A percentile compares a stretch with the other conserved stretches of the same genome.
phyloP scores from a whole-genome alignment of 2,329 filamentous ascomycete species.

The Capronia americana region DNA sequence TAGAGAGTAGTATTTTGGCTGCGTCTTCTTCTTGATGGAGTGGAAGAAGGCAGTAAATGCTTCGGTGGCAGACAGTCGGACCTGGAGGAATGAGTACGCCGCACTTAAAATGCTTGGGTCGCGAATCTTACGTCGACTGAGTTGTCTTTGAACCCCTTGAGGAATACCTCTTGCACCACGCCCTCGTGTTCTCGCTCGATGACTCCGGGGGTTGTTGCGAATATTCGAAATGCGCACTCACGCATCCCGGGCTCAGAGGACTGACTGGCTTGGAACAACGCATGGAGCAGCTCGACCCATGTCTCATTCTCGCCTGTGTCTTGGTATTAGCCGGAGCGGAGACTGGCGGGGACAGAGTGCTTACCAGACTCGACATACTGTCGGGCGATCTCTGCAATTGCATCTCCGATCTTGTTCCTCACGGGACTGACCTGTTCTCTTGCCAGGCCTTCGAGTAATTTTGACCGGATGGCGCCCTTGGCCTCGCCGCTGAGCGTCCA shows the following conservation, averaged over 20 bases:
- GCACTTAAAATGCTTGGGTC: slow-evolving; percentile 6
- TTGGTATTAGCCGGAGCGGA: slow-evolving; percentile 25
- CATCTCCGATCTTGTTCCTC: slow-evolving; percentile 94
- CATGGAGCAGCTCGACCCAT: slow-evolving; percentile 87
- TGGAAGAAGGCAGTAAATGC: slow-evolving; percentile 97
- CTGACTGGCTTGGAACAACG: slow-evolving; percentile 89
- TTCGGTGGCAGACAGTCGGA: slow-evolving; percentile 92
- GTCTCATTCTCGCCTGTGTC: slow-evolving; percentile 66
- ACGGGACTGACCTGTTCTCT: slow-evolving; percentile 75
- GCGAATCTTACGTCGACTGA: slow-evolving; percentile 65
- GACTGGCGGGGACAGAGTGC: slow-evolving; percentile 41
- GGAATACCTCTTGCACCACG: slow-evolving; percentile 85
- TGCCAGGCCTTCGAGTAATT: slow-evolving; percentile 78
- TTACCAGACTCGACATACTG: slow-evolving; percentile 92
- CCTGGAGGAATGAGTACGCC: slow-evolving; percentile 56
- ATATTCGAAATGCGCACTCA: slow-evolving; percentile 93
- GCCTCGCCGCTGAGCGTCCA: slow-evolving; percentile 77
- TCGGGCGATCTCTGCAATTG: slow-evolving; percentile 92
- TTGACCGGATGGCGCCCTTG: slow-evolving; percentile 78
- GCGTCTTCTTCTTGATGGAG: slow-evolving; percentile 83
- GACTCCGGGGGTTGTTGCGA: slow-evolving; percentile 90
- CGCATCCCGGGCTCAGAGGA: slow-evolving; percentile 81
- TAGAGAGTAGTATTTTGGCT: slow-evolving; percentile 84
- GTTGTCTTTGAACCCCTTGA: slow-evolving; percentile 88
- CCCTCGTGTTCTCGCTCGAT: slow-evolving; percentile 96